Evolutionary conservation across 148 eudicot genomes (phyloP), one percentile per base, ranked within the genome.

Genomic region (Rhododendron ferrugineum): DNA sequence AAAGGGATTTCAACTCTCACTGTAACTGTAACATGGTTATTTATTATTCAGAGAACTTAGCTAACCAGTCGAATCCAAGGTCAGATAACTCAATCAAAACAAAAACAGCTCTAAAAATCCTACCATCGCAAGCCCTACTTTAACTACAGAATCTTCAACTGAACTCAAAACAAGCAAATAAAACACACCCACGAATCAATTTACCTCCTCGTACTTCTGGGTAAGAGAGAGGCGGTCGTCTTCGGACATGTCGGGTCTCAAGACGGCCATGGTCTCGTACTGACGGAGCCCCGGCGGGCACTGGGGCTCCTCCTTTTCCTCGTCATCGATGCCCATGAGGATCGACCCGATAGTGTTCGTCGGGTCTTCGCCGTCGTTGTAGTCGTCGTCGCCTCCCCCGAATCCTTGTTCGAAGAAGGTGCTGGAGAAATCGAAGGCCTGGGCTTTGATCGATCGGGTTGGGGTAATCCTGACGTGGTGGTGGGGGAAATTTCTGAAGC

Each of bases 221-320:
- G 94, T 93, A 36, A 95, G 91, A 68, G 90, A 34, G 28, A 97
- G 95, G 26, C 99, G 94, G 76, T 94, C 98, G 62, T 97, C 98
- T 86, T 97, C 98, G 16, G 98, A 92, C 98, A 97, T 92, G 56
- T 95, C 96, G n/a, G 98, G 98, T 72, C 98, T 88, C 44, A 95
- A 86, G 37, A 97, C 94, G 5, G 87, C 94, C 99, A 97, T 97
- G 68, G 96, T 92, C 86, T 95, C 99, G 34, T 94, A 97, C 87
- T 90, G 89, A 0, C 99, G 89, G 72, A 97, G 93, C 3, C 99
- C 99, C 10, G 98, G 98, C 0, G 99, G 99, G 83, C 98, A 95
- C 80, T 90, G 94, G 3, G 90, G 89, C 87, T 97, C 96, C 84
- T 92, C 93, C 85, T 92, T 93, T 16, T 94, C 95, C 83, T 94